Evolutionary conservation across 345 rosid genomes (phyloP).

Genomic region (Rubroshorea leprosula): DNA sequence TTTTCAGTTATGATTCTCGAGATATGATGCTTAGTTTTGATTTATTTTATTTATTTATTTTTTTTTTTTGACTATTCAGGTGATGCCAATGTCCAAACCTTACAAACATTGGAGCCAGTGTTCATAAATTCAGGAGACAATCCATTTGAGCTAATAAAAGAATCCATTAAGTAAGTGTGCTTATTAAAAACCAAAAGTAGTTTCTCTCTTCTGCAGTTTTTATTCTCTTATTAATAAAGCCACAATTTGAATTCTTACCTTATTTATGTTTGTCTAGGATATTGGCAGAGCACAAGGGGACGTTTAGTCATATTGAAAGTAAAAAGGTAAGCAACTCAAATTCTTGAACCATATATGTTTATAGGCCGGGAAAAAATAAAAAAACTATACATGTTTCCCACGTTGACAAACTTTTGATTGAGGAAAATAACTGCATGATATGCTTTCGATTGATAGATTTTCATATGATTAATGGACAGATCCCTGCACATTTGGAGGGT

Average conservation of each 20-base stretch:
- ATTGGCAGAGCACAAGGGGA: conserved; percentile 48
- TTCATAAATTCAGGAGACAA: conserved; percentile 49
- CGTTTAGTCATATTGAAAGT: conserved; percentile 47
- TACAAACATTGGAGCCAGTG: conserved; percentile 36
- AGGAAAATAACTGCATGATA: neutral
- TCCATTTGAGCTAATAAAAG: conserved; percentile 51
- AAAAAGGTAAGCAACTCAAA: conserved; percentile 38
- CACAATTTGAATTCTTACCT: conserved; percentile 1
- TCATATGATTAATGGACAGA: conserved; percentile 27
- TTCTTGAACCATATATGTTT: neutral
- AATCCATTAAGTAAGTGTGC: conserved; percentile 47
- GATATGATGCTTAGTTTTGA: conserved; percentile 7
- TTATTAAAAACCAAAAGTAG: neutral
- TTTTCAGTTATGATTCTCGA: neutral
- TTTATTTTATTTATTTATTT: no score
- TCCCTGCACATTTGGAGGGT: conserved; percentile 57
- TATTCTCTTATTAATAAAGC: no score
- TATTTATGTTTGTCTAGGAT: conserved; percentile 27
- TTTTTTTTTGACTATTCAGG: no score
- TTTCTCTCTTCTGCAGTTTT: conserved; percentile 1
- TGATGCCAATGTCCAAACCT: conserved; percentile 38
- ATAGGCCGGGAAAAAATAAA: no score
- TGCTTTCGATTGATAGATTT: conserved; percentile 1
- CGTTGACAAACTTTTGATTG: no score
- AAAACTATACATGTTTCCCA: no score